These are phyloP conservation scores for Polygonum aviculare DNA, from an alignment of 148 eudicot species.

Conservation along the genomic window DNA sequence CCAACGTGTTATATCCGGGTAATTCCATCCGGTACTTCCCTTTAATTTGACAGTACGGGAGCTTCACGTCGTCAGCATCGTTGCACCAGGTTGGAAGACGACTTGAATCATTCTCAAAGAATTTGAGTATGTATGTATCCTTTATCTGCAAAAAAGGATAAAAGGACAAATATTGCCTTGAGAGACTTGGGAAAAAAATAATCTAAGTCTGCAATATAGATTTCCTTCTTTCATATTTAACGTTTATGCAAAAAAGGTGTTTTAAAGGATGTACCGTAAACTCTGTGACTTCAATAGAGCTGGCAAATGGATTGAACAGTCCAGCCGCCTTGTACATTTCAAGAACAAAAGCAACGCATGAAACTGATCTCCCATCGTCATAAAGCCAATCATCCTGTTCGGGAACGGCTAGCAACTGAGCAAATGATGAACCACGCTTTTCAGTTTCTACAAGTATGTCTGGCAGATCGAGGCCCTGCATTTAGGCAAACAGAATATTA, in stretches of 20 bases:
- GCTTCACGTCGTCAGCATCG: constrained; percentile 58
- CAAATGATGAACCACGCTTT: constrained; percentile 80
- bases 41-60: constrained; percentile 81
- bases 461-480: constrained; percentile 70
- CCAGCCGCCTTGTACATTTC: constrained; percentile 89
- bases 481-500: constrained; percentile 2
- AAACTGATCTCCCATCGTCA: constrained; percentile 76
- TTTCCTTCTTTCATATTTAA: too few relatives aligned
- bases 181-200: not conserved
- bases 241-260: not conserved
- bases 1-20: constrained; percentile 75
- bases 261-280: constrained; percentile 58
- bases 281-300: constrained; percentile 81
- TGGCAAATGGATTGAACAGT: constrained; percentile 51
- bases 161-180: not conserved
- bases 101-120: constrained; percentile 63
- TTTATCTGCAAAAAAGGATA: constrained; percentile 55
- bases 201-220: not conserved
- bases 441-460: constrained; percentile 84
- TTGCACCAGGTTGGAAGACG: constrained; percentile 97
- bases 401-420: constrained; percentile 59
- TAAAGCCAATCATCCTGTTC: constrained; percentile 93
- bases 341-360: constrained; percentile 83
- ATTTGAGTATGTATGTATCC: constrained; percentile 83
- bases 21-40: constrained; percentile 91